Evolutionary conservation across 331 rosid species (phyloP), one percentile per base, ranked within the genome.

Genomic region (Dryas integrifolia): DNA sequence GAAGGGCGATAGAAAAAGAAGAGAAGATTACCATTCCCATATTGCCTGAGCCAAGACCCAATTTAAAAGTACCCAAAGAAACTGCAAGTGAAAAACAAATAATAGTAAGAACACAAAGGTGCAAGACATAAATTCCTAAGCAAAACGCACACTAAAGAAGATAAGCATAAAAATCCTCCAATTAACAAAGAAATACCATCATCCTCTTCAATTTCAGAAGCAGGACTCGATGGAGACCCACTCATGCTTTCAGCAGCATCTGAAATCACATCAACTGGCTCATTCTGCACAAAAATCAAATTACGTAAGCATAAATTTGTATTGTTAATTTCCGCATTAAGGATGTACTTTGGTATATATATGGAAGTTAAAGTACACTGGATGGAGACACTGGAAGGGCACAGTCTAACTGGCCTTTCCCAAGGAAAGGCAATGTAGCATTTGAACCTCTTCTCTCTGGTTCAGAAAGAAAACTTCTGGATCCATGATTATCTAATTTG

Each of bases 221-320:
- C 77, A 78, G 93, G 76, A 82, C 89, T 88, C 71, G 85, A 84
- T 59, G 87, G 75, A 72, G 84, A 67, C 83, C 70, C 91, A 58
- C 76, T 77, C 72, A 65, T 49, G 84, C 80, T 77, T 62, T 82
- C 88, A 65, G 81, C 89, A 65, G 77, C 81, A 47, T 87, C 88
- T 61, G 89, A 88, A 52, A 79, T 73, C 72, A 69, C 79, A 75
- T 87, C 90, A 83, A 73, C 81, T 13, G 81, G 84, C 69, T 80
- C 82, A 59, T 81, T 77, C 98, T 92, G 89, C 85, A 79, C 47
- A 68, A 68, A 76, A 26, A 35, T 16, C 35, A 43, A 38, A 39
- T 13, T 52, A 39, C 8, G 50, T 40, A 55, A 56, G 72, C 71
- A 64, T 67, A 46, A 73, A 30, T 59, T 53, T 67, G 46, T 30